Evolutionary conservation across 1,284 basidiomycete genomes (phyloP), one percentile per base, ranked within the genome.

Genomic region (Apiotrichum montevideense): DNA sequence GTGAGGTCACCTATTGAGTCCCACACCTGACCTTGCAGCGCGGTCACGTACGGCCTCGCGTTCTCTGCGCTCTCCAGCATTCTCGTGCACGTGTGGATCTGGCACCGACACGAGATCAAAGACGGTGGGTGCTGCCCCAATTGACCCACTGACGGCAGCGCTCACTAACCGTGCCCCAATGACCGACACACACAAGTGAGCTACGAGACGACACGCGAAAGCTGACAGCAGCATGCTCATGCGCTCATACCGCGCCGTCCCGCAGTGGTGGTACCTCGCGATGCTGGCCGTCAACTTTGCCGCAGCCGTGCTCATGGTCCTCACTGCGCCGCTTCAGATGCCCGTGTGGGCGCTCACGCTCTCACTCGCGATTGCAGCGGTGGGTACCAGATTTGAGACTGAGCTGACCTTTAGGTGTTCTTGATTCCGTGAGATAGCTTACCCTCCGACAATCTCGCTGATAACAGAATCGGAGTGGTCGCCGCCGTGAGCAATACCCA

Each of bases 41-140:
- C 74, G 10, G 37, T 76, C 7, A 66, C 74, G 0, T 78, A 78
- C 56, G 77, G 73, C 1, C 62, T 80, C 11, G 72, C 74, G 6
- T 81, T 81, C 60, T 79, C 80, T 1, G 75, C 79, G 0, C 64
- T 81, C 14, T 77, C 79, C 0, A 78, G 77, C 50, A 77, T 80
- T 6, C 65, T 80, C 43, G 75, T 76, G 3, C 79, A 81, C 58
- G 79, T 81, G 14, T 72, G 74, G 63, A 69, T 81, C 2, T 81
- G 79, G 79, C 79, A 81, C 59, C 66, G 79, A 37, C 66, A 73
- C 9, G 80, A 81, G 61, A 78, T 81, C 59, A 70, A 70, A 48
- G 63, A 72, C 34, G 72, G 73, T 74, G 29, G 54, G 64, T 47
- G 49, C 1, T 14, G 9, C 2, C 3, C 1, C 2, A 5, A 1